Base-by-base conservation (phyloP, 2,329 filamentous ascomycete genomes). In the Arachnomyces sp. region DNA sequence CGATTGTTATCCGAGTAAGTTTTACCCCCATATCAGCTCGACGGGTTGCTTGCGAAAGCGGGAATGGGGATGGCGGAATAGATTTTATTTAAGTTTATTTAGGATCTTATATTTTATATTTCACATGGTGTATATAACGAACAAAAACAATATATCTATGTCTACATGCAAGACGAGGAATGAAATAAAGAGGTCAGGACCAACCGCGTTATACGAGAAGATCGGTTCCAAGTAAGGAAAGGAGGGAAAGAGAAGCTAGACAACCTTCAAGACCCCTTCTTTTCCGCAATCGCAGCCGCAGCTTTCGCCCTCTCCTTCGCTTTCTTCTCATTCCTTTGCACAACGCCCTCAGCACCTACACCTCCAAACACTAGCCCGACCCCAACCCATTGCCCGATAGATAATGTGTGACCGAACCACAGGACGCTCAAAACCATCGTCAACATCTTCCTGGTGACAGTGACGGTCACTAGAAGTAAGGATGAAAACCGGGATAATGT, bases 351-450 rank as follows among this genome's bases (percentile, higher is more conserved):
- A 28, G 89, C 85, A 21, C 88, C 92, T 57, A 98, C 89, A 38
- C 90, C 92, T 17, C 89, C 88, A 69, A 98, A 98, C 7, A 98
- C 92, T 43, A 98, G 71, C 0, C 77, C 82, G 25, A 98, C 89
- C 47, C 92, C 92, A 5, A 93, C 69, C 86, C 89, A 95, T 68
- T 98, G 92, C 75, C 90, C 93, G n/a, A 71, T 67, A 18, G 78
- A 84, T 36, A 98, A 74, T 47, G 76, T 78, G 63, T 98, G 92
- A 18, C 92, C 92, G 61, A 96, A 98, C 67, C 87, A 88, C 45
- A 96, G 72, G 18, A 98, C 92, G 39, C 87, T 95, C 38, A 96
- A 74, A 44, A 96, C 86, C 92, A 98, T 98, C 51, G 90, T 96
- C 61, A 96, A 77, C 92, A 98, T 98, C 71, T 98, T 98, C 57